phyloP scores from a whole-genome alignment of 306 rosid genomes.

The Citrullus amarus region DNA sequence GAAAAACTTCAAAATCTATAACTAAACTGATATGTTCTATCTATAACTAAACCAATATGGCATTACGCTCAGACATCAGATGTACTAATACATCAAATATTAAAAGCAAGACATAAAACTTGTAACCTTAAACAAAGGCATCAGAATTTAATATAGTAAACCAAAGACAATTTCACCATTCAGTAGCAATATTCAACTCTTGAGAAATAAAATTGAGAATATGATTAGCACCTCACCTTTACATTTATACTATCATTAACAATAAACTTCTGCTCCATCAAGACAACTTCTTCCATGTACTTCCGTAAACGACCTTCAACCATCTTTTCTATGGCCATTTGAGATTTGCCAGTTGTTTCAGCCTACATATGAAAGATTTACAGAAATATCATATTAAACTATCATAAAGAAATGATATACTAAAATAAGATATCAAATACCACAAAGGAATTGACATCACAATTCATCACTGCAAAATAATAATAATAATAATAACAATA shows the following conservation, averaged over 20 bases:
- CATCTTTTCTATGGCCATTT: constrained; percentile 83
- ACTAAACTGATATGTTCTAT: neutral
- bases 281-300: constrained; percentile 84
- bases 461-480: neutral
- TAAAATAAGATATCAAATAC: neutral
- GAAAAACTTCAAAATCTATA: neutral
- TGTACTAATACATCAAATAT: neutral
- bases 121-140: neutral
- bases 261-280: constrained; percentile 79
- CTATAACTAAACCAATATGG: neutral
- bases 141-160: neutral
- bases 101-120: neutral
- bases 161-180: neutral
- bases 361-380: constrained; percentile 43
- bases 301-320: constrained; percentile 91
- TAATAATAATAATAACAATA: too few relatives aligned
- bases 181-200: neutral
- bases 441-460: neutral
- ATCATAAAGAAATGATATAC: neutral
- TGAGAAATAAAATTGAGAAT: neutral
- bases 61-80: neutral
- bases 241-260: constrained; percentile 51
- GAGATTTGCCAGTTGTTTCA: constrained; percentile 67
- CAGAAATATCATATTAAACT: neutral
- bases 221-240: constrained; percentile 37